These are phyloP conservation scores for Cytospora leucostoma DNA, from an alignment of 2,329 filamentous ascomycete species.

Conservation along the genomic window DNA sequence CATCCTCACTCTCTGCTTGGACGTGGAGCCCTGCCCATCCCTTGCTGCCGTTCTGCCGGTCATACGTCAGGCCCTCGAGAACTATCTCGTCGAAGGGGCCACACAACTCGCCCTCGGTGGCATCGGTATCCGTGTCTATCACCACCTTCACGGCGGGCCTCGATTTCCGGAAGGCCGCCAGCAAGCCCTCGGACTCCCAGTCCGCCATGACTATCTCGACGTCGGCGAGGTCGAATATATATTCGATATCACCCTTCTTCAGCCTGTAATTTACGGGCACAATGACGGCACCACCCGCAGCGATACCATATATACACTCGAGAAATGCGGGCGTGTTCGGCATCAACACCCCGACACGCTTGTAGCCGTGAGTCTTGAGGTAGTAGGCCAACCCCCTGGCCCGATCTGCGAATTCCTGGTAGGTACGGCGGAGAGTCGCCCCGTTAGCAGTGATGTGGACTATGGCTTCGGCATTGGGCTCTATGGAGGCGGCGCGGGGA, in stretches of 20 bases:
- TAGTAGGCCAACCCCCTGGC: slow-evolving; percentile 88
- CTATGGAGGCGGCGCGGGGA: slow-evolving; percentile 81
- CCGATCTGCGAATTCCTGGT: slow-evolving; percentile 81
- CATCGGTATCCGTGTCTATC: slow-evolving; percentile 80
- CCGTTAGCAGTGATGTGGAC: slow-evolving; percentile 82
- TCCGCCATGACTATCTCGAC: slow-evolving; percentile 88
- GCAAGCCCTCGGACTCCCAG: slow-evolving; percentile 70
- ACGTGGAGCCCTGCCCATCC: slow-evolving; percentile 79
- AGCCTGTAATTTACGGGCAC: slow-evolving; percentile 67
- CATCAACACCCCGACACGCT: slow-evolving; percentile 79
- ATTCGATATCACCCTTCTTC: slow-evolving; percentile 81
- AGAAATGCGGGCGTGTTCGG: slow-evolving; percentile 96
- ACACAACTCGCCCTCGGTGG: slow-evolving; percentile 68
- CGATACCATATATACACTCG: slow-evolving; percentile 85
- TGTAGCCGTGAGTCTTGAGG: slow-evolving; percentile 70
- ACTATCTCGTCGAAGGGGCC: slow-evolving; percentile 85
- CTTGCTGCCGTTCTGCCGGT: slow-evolving; percentile 62
- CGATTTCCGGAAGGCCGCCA: slow-evolving; percentile 64
- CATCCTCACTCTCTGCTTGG: slow-evolving; percentile 74
- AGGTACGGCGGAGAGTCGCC: slow-evolving; percentile 72
- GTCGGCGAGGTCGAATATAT: slow-evolving; percentile 86
- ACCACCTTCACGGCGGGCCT: slow-evolving; percentile 70
- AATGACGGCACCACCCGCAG: slow-evolving; percentile 76
- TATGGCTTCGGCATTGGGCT: slow-evolving; percentile 82
- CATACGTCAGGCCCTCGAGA: slow-evolving; percentile 74